Base-by-base conservation (phyloP, 805 yeast species). In the Wickerhamiella australiensis region DNA sequence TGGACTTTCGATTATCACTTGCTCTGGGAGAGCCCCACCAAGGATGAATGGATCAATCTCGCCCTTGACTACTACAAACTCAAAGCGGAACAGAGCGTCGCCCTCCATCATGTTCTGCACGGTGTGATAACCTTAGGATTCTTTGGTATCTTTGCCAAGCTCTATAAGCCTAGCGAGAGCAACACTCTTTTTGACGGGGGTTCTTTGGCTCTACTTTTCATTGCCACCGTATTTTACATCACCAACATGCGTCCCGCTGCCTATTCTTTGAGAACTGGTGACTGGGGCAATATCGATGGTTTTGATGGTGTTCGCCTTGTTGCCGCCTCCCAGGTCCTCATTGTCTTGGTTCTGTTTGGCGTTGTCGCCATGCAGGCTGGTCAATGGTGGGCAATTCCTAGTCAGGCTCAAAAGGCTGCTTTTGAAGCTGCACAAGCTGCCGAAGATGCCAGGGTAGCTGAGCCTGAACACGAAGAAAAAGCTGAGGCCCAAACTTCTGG, bases 211-310 rank as follows among this genome's bases (percentile, higher is more conserved):
- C 73, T 85, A 51, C 76, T 75, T 62, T 80, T 87, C 64, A 68
- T 80, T 33, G 83, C 82, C 17, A 67, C 83, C 42, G 78, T 90
- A 59, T 76, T 90, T 58, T 92, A 87, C 66, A 69, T 90, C 59
- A 82, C 95, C 54, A 92, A 92, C 68, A 71, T 90, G 57, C 76
- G 85, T 61, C 77, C 83, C 48, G 97, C 97, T 49, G 70, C 80
- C 36, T 74, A 75, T 57, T 77, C 88, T 50, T 77, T 85, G 49
- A 58, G 78, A 23, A 65, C 74, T 51, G 88, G 87, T 41, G 71
- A 78, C 53, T 90, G 97, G 97, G 97, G 96, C 56, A 97, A 90
- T 47, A 95, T 92, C 46, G 85, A 84, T 59, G 78, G 76, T 63
- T 72, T 73, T 53, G 85, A 94, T 20, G 97, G 97, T 26, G 67